Evolutionary conservation across 805 yeast genomes (phyloP).

Genomic region (Torulaspora microellipsoides): DNA sequence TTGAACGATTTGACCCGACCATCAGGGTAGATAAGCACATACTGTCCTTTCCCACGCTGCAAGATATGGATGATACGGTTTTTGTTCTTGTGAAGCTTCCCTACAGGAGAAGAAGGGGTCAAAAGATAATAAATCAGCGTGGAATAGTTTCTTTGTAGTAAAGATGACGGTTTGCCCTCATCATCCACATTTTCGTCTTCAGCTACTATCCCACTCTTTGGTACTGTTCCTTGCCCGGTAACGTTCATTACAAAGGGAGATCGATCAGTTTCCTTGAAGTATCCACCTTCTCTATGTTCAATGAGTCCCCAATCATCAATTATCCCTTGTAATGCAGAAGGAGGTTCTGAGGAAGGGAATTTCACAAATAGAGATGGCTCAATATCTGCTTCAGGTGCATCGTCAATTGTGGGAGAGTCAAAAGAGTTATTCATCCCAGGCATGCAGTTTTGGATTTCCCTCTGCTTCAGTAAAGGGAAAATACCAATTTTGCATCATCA

Average conservation of each 20-base stretch:
- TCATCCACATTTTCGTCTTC: constrained; percentile 3
- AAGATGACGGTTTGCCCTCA: constrained; percentile 5
- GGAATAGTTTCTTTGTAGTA: constrained; percentile 38
- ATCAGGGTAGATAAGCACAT: constrained; percentile 49
- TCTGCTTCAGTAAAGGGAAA: too few relatives aligned
- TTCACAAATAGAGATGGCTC: constrained; percentile 15
- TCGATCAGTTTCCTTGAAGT: constrained; percentile 52
- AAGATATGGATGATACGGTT: constrained; percentile 53
- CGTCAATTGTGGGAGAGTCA: constrained; percentile 15
- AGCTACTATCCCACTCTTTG: neutral
- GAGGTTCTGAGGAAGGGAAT: constrained; percentile 21
- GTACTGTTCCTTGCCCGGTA: constrained; percentile 20
- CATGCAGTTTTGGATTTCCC: neutral
- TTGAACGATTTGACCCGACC: constrained; percentile 46
- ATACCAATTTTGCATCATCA: too few relatives aligned
- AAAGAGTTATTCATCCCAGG: neutral
- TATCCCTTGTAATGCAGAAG: constrained; percentile 28
- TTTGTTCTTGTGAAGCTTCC: constrained; percentile 46
- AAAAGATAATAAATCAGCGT: constrained; percentile 51
- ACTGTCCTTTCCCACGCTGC: constrained; percentile 53
- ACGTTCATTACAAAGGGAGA: constrained; percentile 41
- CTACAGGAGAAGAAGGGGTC: constrained; percentile 48
- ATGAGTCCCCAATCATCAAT: constrained; percentile 37
- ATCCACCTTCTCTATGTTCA: constrained; percentile 55
- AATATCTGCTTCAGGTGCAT: constrained; percentile 14